These are phyloP conservation scores for Xylariaceae sp. DNA, from an alignment of 2,329 filamentous ascomycete species.

Conservation along the genomic window DNA sequence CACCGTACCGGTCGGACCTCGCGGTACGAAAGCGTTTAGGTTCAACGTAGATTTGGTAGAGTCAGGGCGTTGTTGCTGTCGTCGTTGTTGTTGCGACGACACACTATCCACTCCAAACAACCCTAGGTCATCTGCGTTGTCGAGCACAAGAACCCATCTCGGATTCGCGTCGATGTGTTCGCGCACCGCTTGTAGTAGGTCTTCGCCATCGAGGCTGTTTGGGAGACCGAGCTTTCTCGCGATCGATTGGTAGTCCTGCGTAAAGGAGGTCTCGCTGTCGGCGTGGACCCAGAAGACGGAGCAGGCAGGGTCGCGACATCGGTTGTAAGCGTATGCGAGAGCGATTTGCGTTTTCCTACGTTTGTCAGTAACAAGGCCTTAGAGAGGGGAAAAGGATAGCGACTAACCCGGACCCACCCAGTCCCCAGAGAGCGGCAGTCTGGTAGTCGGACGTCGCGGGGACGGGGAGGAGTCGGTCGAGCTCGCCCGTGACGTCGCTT, in stretches of 20 bases:
- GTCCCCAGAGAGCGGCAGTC: neutral
- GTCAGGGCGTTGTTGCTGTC: neutral
- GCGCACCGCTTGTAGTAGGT: constrained; percentile 20
- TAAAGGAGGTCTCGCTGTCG: constrained; percentile 46
- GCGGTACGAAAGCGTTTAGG: neutral
- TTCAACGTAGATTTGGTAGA: neutral
- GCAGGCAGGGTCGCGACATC: constrained; percentile 42
- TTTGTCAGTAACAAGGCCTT: neutral
- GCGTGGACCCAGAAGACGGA: constrained; percentile 54
- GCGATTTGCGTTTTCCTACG: constrained; percentile 47
- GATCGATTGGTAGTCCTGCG: constrained; percentile 47
- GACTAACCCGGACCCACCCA: constrained; percentile 7
- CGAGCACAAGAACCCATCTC: constrained; percentile 9
- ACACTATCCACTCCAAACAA: neutral
- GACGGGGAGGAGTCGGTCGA: neutral
- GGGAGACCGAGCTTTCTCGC: constrained; percentile 28
- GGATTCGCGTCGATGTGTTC: constrained; percentile 35
- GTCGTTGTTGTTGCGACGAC: too few species aligned
- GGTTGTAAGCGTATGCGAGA: constrained; percentile 49
- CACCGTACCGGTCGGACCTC: neutral
- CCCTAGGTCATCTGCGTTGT: neutral
- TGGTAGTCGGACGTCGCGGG: neutral
- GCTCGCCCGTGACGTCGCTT: neutral
- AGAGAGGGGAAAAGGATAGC: neutral
- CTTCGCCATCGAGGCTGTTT: neutral